Percentiles rank a stretch among this genome's conserved stretches.
These are phyloP conservation scores for Boeremia lycopersici DNA, from an alignment of 2,329 filamentous ascomycete genomes.

Conservation along the genomic window DNA sequence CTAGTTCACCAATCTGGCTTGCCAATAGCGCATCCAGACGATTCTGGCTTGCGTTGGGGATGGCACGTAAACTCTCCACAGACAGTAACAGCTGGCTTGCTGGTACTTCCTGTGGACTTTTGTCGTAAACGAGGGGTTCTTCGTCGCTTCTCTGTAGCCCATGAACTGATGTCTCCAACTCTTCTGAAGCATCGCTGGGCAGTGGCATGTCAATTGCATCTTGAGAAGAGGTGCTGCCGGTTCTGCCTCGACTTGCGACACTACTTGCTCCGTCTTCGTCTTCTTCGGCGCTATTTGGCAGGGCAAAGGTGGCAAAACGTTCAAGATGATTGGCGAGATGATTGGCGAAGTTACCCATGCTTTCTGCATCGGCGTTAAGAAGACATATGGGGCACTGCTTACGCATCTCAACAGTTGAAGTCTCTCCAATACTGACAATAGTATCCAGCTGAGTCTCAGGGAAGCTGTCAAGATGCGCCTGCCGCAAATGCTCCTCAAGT, in stretches of 20 bases:
- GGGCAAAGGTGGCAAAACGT: constrained; percentile 42
- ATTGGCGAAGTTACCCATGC: constrained; percentile 35
- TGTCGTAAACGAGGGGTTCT: not conserved
- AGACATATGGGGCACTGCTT: constrained; percentile 42
- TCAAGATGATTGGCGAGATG: constrained; percentile 48
- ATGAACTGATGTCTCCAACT: not conserved
- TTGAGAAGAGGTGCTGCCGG: constrained; percentile 26
- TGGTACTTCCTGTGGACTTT: not conserved
- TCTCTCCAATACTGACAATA: constrained; percentile 43
- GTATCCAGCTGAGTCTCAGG: constrained; percentile 35
- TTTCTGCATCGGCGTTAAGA: constrained; percentile 28
- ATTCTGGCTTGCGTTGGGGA: constrained; percentile 34
- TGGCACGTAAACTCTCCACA: constrained; percentile 27
- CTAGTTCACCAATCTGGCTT: not conserved
- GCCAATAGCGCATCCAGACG: constrained; percentile 26
- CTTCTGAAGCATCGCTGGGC: constrained; percentile 17
- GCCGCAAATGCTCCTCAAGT: constrained; percentile 39
- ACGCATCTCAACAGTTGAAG: constrained; percentile 39
- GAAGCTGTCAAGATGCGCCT: constrained; percentile 37
- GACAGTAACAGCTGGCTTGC: constrained; percentile 21
- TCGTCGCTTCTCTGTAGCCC: not conserved
- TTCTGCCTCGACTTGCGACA: constrained; percentile 36
- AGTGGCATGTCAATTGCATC: constrained; percentile 26
- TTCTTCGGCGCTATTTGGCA: constrained; percentile 38
- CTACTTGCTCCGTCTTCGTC: constrained; percentile 41